Conservation (phyloP, 2,329 filamentous ascomycete genomes). For the Colletotrichum falcatum region DNA sequence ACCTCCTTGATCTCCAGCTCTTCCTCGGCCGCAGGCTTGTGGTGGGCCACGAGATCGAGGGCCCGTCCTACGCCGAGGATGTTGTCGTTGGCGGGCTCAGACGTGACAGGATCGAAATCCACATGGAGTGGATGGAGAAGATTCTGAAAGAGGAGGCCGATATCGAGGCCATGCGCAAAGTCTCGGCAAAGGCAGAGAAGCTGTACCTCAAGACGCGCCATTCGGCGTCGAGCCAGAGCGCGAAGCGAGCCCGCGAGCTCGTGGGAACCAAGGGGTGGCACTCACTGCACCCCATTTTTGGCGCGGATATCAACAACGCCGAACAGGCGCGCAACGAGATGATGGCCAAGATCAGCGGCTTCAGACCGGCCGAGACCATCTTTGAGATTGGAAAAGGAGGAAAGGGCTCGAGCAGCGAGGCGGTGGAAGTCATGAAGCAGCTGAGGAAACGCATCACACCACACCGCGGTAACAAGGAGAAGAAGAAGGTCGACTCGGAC, state of each 20-base stretch:
- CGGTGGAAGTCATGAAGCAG: conserved; percentile 81
- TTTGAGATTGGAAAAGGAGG: conserved; percentile 89
- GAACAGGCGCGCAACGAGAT: conserved; percentile 85
- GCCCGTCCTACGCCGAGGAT: conserved; percentile 81
- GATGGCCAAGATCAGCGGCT: conserved; percentile 88
- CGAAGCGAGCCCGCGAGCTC: conserved; percentile 85
- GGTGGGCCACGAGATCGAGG: conserved; percentile 73
- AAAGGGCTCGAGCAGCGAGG: conserved; percentile 70
- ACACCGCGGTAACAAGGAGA: conserved; percentile 57
- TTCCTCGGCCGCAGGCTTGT: conserved; percentile 90
- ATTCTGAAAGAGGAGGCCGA: conserved; percentile 81
- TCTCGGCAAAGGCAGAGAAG: conserved; percentile 90
- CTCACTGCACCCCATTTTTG: conserved; percentile 85
- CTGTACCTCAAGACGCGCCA: conserved; percentile 92
- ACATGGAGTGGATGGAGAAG: conserved; percentile 87
- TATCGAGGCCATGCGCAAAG: conserved; percentile 75
- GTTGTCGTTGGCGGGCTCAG: conserved; percentile 84
- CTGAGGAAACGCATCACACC: conserved; percentile 77
- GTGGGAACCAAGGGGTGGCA: conserved; percentile 77
- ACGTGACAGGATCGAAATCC: conserved; percentile 78
- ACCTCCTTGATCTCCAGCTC: conserved; percentile 91
- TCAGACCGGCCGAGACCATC: conserved; percentile 92
- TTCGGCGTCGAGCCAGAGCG: conserved; percentile 89
- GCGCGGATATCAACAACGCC: conserved; percentile 71
- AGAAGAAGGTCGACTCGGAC: conserved; percentile 52